phyloP scores from a whole-genome alignment of 805 yeast genomes.

The Wickerhamiella domercqiae region DNA sequence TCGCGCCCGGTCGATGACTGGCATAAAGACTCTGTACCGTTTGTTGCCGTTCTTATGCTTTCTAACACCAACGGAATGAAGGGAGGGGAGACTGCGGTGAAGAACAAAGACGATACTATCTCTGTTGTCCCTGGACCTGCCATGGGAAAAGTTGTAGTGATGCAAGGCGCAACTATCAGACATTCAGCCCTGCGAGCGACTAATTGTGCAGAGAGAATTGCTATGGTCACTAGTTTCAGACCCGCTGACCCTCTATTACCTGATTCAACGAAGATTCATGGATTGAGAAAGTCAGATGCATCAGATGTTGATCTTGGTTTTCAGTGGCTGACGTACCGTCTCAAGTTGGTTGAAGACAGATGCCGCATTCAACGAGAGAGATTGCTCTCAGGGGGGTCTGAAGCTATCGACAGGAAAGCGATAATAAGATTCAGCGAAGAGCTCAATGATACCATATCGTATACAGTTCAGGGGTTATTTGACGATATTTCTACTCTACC shows the following conservation, averaged over 20 bases:
- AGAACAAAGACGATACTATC: constrained; percentile 25
- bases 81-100: constrained; percentile 41
- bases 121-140: constrained; percentile 28
- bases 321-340: constrained; percentile 16
- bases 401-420: too few species aligned
- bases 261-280: constrained; percentile 20
- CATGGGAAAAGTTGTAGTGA: constrained; percentile 35
- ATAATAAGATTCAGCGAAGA: too few species aligned
- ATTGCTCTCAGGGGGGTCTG: too few species aligned
- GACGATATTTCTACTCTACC: too few species aligned
- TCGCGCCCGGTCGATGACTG: constrained; percentile 38
- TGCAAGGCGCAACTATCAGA: constrained; percentile 33
- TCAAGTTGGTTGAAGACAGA: constrained; percentile 9
- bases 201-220: constrained; percentile 24
- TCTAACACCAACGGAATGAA: constrained; percentile 42
- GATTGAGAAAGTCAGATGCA: constrained; percentile 16
- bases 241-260: constrained; percentile 15
- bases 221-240: constrained; percentile 22
- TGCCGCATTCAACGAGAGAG: constrained; percentile 7
- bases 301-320: constrained; percentile 11
- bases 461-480: too few species aligned
- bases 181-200: constrained; percentile 35
- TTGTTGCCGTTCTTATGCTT: constrained; percentile 49
- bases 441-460: too few species aligned
- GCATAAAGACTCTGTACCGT: constrained; percentile 54